A percentile compares a stretch with the other conserved stretches of the same genome.
Conservation (phyloP, 148 eudicot genomes). For the Chenopodium formosanum region DNA sequence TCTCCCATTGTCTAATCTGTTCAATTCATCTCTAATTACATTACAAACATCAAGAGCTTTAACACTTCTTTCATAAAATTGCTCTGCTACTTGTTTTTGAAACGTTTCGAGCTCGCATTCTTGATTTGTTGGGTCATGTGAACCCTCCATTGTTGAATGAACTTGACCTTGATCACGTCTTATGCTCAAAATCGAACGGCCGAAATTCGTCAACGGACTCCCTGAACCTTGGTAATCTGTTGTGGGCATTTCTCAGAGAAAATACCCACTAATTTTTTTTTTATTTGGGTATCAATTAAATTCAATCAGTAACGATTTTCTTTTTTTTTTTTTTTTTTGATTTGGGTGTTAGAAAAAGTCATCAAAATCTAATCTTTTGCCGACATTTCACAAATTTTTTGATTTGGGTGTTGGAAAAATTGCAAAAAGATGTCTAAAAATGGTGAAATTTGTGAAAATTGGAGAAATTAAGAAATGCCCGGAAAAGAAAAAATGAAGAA, state of each 20-base stretch:
- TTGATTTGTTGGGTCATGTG: constrained; percentile 35
- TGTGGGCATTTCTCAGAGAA: constrained; percentile 55
- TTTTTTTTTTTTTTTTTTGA: no score
- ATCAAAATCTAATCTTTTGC: no score
- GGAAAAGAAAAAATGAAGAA: no score
- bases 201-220: constrained; percentile 36
- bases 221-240: constrained; percentile 58
- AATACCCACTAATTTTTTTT: constrained; percentile 23
- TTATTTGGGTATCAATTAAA: constrained; percentile 12
- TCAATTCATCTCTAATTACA: constrained; percentile 76
- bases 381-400: no score
- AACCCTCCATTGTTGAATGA: constrained; percentile 31
- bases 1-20: constrained; percentile 78
- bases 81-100: constrained; percentile 54
- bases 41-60: constrained; percentile 82
- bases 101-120: constrained; percentile 53
- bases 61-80: constrained; percentile 67
- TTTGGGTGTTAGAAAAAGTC: no score
- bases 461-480: no score
- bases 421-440: no score
- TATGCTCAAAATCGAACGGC: constrained; percentile 47
- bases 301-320: no score
- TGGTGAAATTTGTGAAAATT: not conserved
- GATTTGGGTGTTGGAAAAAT: no score
- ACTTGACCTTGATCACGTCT: constrained; percentile 51